A percentile compares a stretch with the other conserved stretches of the same genome.
These are phyloP conservation scores for Bothriochloa decipiens DNA, from an alignment of 176 grass and related monocot species.

Conservation along the genomic window DNA sequence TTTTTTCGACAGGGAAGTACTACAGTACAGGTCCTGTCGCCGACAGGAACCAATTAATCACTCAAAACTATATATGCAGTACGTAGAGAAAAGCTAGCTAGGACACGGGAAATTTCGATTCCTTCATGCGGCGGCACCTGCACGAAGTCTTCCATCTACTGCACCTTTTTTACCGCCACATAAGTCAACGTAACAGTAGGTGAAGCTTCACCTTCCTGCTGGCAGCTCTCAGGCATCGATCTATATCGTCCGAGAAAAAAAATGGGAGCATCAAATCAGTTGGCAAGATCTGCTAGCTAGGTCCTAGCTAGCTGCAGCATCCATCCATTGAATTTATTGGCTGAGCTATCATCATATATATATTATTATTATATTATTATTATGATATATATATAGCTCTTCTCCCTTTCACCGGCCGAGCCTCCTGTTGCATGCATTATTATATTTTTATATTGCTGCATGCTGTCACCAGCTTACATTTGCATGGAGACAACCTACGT, in stretches of 20 bases:
- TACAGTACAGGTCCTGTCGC: no score
- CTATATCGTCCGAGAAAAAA: background rate
- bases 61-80: no score
- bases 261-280: slow-evolving; percentile 23
- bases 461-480: background rate
- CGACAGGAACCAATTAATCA: no score
- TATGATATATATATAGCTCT: background rate
- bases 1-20: no score
- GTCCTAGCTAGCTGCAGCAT: no score
- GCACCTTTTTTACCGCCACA: background rate
- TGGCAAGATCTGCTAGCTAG: slow-evolving; percentile 9
- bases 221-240: background rate
- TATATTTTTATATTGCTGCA: background rate
- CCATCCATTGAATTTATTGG: slow-evolving; percentile 25
- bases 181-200: slow-evolving; percentile 44
- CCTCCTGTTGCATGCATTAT: background rate
- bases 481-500: slow-evolving; percentile 4
- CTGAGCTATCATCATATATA: background rate
- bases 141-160: background rate
- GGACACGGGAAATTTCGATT: background rate
- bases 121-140: background rate
- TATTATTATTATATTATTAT: no score
- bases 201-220: slow-evolving; percentile 35
- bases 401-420: background rate
- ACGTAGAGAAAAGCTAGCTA: background rate